Evolutionary conservation across 352 stramenopile genomes (phyloP), one percentile per base, ranked within the genome.

Genomic region (Sclerospora graminicola): DNA sequence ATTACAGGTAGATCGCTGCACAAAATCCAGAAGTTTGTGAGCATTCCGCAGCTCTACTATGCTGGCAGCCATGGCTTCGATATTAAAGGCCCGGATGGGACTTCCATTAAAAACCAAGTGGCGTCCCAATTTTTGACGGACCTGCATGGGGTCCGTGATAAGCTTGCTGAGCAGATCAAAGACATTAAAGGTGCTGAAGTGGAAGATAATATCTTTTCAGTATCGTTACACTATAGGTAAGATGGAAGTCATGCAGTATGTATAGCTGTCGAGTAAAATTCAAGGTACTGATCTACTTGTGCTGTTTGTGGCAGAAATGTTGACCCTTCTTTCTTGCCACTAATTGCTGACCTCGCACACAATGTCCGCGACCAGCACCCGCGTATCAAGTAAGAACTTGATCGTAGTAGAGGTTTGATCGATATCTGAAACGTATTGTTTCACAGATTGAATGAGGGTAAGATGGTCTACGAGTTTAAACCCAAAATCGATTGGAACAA

Each of bases 401-500:
- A 60, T 10, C 27, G 3, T n/a, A 28, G 10, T n/a, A 1, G 13
- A 26, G 9, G 11, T 18, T 41, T 2, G n/a, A n/a, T n/a, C n/a
- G 5, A 9, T 19, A 27, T 45, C 21, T 43, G n/a, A 34, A 1
- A 40, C 14, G 15, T 30, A 15, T 29, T 27, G 9, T 19, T 45
- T 14, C n/a, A 4, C 26, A 85, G 81, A 41, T 66, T 82, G 54
- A 87, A 84, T 49, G 59, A 81, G 39, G 82, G 82, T 39, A 94
- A 94, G 54, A 88, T 91, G 82, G 84, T 95, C 11, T 93, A 76
- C 50, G 84, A 95, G 47, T 89, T 84, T 54, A 92, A 91, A 51
- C 84, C 84, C 6, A 89, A 93, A 55, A 88, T 95, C 18, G 73
- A 91, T 40, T 95, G 84, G 84, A 84, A 95, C 73, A 95, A 95